These are phyloP conservation scores for Phlegmacium glaucopus DNA, from an alignment of 768 basidiomycete genomes.

Conservation along the genomic window DNA sequence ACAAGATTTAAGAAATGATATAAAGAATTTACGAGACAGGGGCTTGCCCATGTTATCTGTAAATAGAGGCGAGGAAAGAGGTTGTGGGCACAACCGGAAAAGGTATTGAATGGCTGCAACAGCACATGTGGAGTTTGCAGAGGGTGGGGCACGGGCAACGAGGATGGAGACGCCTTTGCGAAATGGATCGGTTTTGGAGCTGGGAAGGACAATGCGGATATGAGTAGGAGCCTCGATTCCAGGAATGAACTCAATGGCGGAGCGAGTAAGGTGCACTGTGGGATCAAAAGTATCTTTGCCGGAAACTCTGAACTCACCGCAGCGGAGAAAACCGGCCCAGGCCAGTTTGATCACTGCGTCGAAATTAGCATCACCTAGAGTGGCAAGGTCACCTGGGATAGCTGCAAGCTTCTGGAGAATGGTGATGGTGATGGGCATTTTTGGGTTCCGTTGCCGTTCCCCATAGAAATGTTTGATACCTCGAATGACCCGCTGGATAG, in stretches of 20 bases:
- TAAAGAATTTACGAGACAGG: slow-evolving; percentile 12
- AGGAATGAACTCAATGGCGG: slow-evolving; percentile 23
- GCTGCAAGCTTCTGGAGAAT: slow-evolving; percentile 15
- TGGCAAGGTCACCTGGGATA: neutral
- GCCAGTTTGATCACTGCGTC: slow-evolving; percentile 17
- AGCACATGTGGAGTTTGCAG: neutral
- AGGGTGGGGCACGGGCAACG: slow-evolving; percentile 1
- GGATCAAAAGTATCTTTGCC: slow-evolving; percentile 4
- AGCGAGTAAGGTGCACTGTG: slow-evolving; percentile 13
- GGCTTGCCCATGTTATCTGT: slow-evolving; percentile 2
- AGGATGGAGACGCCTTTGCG: slow-evolving; percentile 11
- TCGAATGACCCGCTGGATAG: slow-evolving; percentile 23
- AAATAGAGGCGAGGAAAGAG: slow-evolving; percentile 11
- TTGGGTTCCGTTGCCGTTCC: slow-evolving; percentile 20
- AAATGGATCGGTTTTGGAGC: slow-evolving; percentile 37
- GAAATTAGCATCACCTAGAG: slow-evolving; percentile 7
- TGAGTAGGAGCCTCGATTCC: slow-evolving; percentile 19
- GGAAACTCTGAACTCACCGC: slow-evolving; percentile 12
- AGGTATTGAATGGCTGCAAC: slow-evolving; percentile 4
- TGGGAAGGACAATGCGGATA: slow-evolving; percentile 23
- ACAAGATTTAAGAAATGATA: slow-evolving; percentile 9
- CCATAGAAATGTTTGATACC: slow-evolving; percentile 31
- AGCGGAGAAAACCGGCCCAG: slow-evolving; percentile 19
- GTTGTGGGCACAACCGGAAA: neutral
- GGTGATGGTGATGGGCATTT: slow-evolving; percentile 20